A percentile compares a stretch with the other conserved stretches of the same genome.
These are phyloP conservation scores for Xylaria longipes DNA, from an alignment of 495 filamentous ascomycete species.

Conservation along the genomic window DNA sequence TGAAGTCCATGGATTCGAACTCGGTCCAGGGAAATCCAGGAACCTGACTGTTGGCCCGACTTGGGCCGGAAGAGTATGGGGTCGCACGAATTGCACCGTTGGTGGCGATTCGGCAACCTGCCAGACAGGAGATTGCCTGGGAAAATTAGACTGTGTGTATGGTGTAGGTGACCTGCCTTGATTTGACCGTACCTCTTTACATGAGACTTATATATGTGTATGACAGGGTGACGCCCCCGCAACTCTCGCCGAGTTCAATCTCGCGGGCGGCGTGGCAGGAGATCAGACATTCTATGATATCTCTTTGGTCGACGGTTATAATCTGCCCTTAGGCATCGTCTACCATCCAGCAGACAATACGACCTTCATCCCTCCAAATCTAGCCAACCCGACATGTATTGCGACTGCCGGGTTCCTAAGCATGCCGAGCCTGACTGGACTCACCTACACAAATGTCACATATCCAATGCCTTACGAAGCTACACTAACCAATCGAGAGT, in stretches of 20 bases:
- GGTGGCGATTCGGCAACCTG: constrained; percentile 66
- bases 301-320: constrained; percentile 85
- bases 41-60: constrained; percentile 65
- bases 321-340: constrained; percentile 73
- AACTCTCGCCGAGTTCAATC: constrained; percentile 78
- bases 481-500: constrained; percentile 51
- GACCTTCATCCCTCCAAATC: constrained; percentile 68
- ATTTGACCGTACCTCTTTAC: not conserved
- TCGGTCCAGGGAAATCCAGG: constrained; percentile 55
- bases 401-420: constrained; percentile 65
- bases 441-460: constrained; percentile 58
- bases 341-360: constrained; percentile 62
- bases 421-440: constrained; percentile 45
- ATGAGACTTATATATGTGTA: constrained; percentile 29
- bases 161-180: constrained; percentile 56
- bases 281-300: constrained; percentile 81
- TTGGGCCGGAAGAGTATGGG: constrained; percentile 85
- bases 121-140: constrained; percentile 74
- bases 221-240: constrained; percentile 66
- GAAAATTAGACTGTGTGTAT: constrained; percentile 66
- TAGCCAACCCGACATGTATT: constrained; percentile 76
- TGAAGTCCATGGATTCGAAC: constrained; percentile 66
- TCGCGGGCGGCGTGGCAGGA: constrained; percentile 61
- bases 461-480: constrained; percentile 70
- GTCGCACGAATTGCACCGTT: constrained; percentile 80